Conservation (phyloP, 441 rosid genomes). For the Brassica hybrid region DNA sequence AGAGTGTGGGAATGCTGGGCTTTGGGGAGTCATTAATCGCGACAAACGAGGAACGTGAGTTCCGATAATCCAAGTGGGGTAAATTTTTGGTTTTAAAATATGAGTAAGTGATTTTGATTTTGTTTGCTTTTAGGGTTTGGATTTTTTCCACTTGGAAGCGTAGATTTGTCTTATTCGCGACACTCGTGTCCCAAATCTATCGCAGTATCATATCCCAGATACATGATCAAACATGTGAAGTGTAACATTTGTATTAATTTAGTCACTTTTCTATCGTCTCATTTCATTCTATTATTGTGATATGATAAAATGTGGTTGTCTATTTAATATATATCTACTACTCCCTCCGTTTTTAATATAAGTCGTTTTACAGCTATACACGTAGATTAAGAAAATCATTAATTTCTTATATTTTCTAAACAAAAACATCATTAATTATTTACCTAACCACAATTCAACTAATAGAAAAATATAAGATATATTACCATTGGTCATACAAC, state of each 20-base stretch:
- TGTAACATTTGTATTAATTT: slow-evolving; percentile 4
- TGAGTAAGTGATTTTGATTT: slow-evolving; percentile 2
- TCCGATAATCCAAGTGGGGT: slow-evolving; percentile 79
- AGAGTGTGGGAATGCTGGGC: slow-evolving; percentile 99
- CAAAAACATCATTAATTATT: too few relatives aligned
- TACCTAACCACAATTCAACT: too few relatives aligned
- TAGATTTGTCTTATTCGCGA: slow-evolving; percentile 61
- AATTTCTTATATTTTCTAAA: too few relatives aligned
- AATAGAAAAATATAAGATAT: too few relatives aligned
- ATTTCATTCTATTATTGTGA: not conserved
- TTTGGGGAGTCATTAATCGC: slow-evolving; percentile 88
- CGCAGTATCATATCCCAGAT: slow-evolving; percentile 30
- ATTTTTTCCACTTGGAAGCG: slow-evolving; percentile 61
- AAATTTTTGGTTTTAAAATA: slow-evolving; percentile 9
- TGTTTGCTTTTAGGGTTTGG: slow-evolving; percentile 46
- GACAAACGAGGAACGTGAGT: slow-evolving; percentile 88
- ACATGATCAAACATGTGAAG: slow-evolving; percentile 23
- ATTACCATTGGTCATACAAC: too few relatives aligned
- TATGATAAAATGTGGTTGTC: slow-evolving; percentile 15
- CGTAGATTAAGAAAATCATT: too few relatives aligned
- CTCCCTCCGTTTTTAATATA: too few relatives aligned
- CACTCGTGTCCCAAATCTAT: slow-evolving; percentile 63
- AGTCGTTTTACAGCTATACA: too few relatives aligned
- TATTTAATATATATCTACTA: too few relatives aligned
- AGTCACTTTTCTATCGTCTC: not conserved